phyloP scores from a whole-genome alignment of 345 rosid genomes.

The Trapa bicornis region DNA sequence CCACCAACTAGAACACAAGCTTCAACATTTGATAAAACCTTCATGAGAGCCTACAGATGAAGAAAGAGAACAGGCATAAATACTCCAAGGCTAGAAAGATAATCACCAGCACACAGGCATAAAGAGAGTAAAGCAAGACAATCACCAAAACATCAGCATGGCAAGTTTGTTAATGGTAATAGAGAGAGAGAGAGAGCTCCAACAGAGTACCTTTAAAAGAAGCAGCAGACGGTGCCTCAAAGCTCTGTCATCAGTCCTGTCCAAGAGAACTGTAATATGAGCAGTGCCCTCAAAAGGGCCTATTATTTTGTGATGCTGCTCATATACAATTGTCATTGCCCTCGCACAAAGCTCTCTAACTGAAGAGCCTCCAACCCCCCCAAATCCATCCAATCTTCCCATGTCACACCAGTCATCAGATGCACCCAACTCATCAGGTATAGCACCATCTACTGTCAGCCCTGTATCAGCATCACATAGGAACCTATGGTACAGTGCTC shows the following conservation, averaged over 20 bases:
- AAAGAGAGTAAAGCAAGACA: neutral
- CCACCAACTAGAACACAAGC: slow-evolving; percentile 98
- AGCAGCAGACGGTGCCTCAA: slow-evolving; percentile 93
- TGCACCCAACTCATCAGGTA: slow-evolving; percentile 92
- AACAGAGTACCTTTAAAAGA: slow-evolving; percentile 61
- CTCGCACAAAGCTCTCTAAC: slow-evolving; percentile 99
- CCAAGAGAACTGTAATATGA: slow-evolving; percentile 87
- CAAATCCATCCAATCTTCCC: slow-evolving; percentile 97
- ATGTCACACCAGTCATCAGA: slow-evolving; percentile 99
- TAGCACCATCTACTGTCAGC: slow-evolving; percentile 84
- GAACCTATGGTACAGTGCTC: slow-evolving; percentile 96
- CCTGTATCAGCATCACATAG: slow-evolving; percentile 98
- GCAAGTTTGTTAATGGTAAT: neutral
- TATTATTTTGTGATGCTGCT: slow-evolving; percentile 69
- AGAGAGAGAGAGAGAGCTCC: neutral
- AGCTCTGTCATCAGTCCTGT: slow-evolving; percentile 92
- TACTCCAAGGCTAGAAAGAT: neutral
- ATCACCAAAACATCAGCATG: neutral
- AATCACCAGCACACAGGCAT: neutral
- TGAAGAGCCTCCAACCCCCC: slow-evolving; percentile 95
- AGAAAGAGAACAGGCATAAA: neutral
- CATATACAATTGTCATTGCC: slow-evolving; percentile 97
- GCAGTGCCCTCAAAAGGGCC: slow-evolving; percentile 97
- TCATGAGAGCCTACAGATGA: slow-evolving; percentile 72
- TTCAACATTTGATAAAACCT: slow-evolving; percentile 79